Evolutionary conservation across 441 rosid genomes (phyloP).

Genomic region (Rhodomyrtus psidioides): DNA sequence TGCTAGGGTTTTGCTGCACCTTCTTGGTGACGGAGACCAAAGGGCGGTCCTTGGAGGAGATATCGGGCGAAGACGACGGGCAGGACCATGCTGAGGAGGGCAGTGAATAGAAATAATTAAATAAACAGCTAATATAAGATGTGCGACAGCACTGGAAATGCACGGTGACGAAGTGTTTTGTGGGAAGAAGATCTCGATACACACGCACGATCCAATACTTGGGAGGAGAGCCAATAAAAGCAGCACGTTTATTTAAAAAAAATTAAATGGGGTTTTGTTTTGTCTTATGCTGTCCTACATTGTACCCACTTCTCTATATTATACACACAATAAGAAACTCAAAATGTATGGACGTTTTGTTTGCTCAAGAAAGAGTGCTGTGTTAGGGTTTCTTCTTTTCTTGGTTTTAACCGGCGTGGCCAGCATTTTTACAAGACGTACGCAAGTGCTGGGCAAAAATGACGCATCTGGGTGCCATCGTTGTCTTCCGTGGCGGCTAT

Average conservation of each 20-base stretch:
- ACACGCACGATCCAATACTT: neutral
- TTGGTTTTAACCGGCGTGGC: neutral
- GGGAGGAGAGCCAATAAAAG: neutral
- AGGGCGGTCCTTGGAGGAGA: conserved; percentile 43
- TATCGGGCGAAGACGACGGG: conserved; percentile 39
- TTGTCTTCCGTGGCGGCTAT: neutral
- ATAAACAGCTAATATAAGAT: neutral
- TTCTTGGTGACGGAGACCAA: conserved; percentile 38
- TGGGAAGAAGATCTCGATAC: neutral
- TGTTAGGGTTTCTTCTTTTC: neutral
- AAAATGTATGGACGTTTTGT: neutral
- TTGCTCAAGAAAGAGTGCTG: neutral
- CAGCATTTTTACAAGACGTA: neutral
- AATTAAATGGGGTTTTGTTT: neutral
- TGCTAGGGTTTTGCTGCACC: conserved; percentile 39
- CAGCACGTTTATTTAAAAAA: neutral
- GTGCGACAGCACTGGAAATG: neutral
- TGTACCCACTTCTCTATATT: neutral
- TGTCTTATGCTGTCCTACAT: neutral
- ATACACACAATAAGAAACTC: neutral
- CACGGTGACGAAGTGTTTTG: neutral
- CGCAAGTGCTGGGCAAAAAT: neutral
- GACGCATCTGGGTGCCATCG: neutral
- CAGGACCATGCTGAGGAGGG: neutral
- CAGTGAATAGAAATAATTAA: neutral